Conservation (phyloP, 225 moss, liverwort and hornwort species). For the Neckera pumila region DNA sequence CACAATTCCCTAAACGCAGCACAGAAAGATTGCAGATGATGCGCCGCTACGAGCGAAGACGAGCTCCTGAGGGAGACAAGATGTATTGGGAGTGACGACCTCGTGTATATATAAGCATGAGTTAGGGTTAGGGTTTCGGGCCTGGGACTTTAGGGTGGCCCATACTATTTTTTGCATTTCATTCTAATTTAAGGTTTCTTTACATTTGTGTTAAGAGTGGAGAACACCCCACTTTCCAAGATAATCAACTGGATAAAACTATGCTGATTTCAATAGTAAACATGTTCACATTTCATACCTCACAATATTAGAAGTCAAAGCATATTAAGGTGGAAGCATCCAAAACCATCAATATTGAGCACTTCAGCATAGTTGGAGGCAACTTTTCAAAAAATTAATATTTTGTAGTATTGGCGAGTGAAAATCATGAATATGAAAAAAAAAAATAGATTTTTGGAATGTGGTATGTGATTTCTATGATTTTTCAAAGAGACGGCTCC, state of each 20-base stretch:
- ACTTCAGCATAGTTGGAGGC: too few relatives aligned
- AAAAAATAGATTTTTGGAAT: too few relatives aligned
- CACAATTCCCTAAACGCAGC: too few relatives aligned
- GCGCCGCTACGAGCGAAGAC: accelerated
- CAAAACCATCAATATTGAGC: too few relatives aligned
- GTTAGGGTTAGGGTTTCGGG: not conserved
- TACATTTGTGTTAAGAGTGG: not conserved
- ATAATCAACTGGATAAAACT: not conserved
- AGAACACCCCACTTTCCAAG: not conserved
- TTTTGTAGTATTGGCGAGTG: too few relatives aligned
- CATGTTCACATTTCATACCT: not conserved
- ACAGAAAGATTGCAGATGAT: accelerated
- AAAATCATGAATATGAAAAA: too few relatives aligned
- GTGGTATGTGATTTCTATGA: too few relatives aligned
- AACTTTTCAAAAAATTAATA: too few relatives aligned
- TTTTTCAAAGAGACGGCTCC: too few relatives aligned
- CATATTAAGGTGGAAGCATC: too few relatives aligned
- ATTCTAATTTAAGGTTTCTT: not conserved
- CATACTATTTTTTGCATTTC: not conserved
- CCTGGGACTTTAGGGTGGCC: not conserved
- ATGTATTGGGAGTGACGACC: accelerated
- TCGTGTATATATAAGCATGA: not conserved
- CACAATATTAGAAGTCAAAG: not conserved
- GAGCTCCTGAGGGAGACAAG: accelerated
- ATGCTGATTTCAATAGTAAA: not conserved